A percentile compares a stretch with the other conserved stretches of the same genome.
Conservation (phyloP, 768 basidiomycete genomes). For the Lactifluus rugatus region DNA sequence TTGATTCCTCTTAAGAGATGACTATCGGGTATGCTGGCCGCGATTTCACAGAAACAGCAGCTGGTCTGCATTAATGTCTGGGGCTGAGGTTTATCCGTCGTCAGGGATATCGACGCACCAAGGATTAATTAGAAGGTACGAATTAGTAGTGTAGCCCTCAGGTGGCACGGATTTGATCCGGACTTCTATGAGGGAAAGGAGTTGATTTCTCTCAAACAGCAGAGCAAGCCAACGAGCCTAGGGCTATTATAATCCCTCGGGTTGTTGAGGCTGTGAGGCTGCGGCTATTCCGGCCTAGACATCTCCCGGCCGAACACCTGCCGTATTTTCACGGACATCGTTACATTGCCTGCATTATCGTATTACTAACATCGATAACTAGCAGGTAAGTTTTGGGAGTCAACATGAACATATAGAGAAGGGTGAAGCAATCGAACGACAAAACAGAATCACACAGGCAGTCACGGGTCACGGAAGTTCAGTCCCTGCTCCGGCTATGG, state of each 20-base stretch:
- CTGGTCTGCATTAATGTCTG: neutral
- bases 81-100: neutral
- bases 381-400: neutral
- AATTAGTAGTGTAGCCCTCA: no score
- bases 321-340: no score
- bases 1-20: neutral
- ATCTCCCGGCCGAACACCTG: neutral
- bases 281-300: neutral
- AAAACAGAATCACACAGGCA: neutral
- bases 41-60: neutral
- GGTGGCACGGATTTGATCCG: neutral
- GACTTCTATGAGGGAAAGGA: no score
- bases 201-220: no score
- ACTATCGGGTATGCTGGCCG: neutral
- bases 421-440: neutral
- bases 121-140: no score
- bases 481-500: slow-evolving; percentile 19
- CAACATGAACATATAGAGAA: neutral
- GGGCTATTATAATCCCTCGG: no score
- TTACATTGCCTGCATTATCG: neutral
- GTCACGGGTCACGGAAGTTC: neutral
- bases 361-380: neutral
- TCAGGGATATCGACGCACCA: neutral
- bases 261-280: neutral
- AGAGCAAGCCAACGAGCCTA: no score